These are phyloP conservation scores for Blastocystis sp. DNA, from an alignment of 352 stramenopile genomes.

Conservation along the genomic window DNA sequence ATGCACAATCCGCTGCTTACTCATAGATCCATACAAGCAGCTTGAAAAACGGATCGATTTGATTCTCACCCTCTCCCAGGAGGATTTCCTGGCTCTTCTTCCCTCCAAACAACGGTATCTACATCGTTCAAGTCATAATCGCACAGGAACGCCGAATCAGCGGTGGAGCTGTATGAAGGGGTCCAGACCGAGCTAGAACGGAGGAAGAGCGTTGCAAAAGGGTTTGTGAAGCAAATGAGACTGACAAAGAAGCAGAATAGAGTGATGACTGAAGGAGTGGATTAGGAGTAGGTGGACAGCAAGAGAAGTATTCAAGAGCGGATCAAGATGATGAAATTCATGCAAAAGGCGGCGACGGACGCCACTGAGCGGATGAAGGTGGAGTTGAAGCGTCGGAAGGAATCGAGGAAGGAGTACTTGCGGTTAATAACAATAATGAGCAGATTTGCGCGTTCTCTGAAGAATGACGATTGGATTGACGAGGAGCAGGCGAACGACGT, in stretches of 20 bases:
- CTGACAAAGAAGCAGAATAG: background rate
- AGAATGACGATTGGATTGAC: background rate
- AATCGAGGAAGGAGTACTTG: background rate
- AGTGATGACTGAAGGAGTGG: background rate
- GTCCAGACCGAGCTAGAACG: background rate
- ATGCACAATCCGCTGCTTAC: no score
- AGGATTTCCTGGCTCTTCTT: background rate
- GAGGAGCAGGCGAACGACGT: background rate
- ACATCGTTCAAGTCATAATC: background rate
- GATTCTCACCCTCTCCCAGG: background rate
- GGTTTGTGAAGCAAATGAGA: background rate
- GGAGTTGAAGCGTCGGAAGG: background rate
- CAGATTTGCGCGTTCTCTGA: background rate
- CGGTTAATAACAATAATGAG: background rate
- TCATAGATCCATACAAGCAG: slow-evolving; percentile 12
- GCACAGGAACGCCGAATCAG: background rate
- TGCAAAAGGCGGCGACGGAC: background rate
- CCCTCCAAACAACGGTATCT: background rate
- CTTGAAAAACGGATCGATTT: background rate
- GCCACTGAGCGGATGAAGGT: background rate
- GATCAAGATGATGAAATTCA: slow-evolving; percentile 8
- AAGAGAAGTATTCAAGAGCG: background rate
- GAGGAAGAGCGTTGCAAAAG: background rate
- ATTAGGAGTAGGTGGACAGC: background rate
- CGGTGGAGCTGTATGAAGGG: background rate